A percentile compares a stretch with the other conserved stretches of the same genome.
Evolutionary conservation across 768 basidiomycete genomes (phyloP).

Genomic region (Termitomyces sp.): DNA sequence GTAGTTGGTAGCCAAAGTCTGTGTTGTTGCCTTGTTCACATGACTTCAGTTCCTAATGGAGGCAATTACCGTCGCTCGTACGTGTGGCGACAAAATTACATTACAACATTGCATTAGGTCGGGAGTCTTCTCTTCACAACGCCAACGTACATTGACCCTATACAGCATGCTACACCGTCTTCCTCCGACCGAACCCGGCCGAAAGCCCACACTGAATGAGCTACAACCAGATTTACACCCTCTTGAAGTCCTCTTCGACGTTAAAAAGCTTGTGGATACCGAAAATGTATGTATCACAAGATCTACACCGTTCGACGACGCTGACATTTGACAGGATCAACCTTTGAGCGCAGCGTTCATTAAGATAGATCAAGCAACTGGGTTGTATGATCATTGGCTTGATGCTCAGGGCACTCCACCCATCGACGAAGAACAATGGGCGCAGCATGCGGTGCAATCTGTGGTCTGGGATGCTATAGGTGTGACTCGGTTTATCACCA

Average conservation of each 20-base stretch:
- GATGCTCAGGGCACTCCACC: constrained; percentile 49
- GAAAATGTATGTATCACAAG: constrained; percentile 40
- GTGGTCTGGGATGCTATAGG: constrained; percentile 69
- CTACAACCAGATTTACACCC: constrained; percentile 75
- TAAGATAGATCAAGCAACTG: constrained; percentile 61
- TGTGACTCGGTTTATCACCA: constrained; percentile 19
- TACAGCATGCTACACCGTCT: constrained; percentile 68
- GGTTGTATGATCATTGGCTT: constrained; percentile 67
- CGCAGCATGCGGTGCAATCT: constrained; percentile 70
- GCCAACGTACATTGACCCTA: background rate
- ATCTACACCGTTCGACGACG: background rate
- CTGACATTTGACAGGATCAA: constrained; percentile 46
- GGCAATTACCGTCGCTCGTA: constrained; percentile 74
- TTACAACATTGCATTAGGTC: constrained; percentile 80
- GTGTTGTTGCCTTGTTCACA: background rate
- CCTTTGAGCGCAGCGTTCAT: constrained; percentile 65
- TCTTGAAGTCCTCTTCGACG: constrained; percentile 71
- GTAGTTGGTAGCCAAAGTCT: constrained; percentile 26
- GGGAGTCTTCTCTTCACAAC: constrained; percentile 2
- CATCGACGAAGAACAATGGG: constrained; percentile 59
- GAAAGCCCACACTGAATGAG: constrained; percentile 57
- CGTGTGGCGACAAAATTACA: constrained; percentile 63
- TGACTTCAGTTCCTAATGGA: constrained; percentile 58
- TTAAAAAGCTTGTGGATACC: constrained; percentile 68
- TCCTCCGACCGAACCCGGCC: constrained; percentile 42